phyloP scores from a whole-genome alignment of 257 asterid genomes.

The Ballota nigra region DNA sequence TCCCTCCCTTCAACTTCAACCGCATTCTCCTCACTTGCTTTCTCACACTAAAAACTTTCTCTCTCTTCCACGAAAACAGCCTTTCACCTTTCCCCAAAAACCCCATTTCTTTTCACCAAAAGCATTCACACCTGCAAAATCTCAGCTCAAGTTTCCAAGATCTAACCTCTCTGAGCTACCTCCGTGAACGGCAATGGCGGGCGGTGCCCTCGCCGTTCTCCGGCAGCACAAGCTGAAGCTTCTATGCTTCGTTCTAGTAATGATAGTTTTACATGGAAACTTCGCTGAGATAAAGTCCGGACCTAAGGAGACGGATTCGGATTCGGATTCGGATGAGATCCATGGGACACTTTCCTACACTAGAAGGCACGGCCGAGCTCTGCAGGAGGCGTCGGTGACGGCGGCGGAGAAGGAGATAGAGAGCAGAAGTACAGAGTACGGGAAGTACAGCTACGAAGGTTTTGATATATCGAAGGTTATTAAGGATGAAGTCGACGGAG shows the following conservation, averaged over 20 bases:
- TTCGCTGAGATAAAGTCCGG: slow-evolving; percentile 72
- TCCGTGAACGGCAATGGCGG: slow-evolving; percentile 36
- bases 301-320: slow-evolving; percentile 59
- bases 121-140: not conserved
- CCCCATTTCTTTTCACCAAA: not conserved
- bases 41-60: not conserved
- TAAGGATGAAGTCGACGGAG: slow-evolving; percentile 53
- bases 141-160: not conserved
- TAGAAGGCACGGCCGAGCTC: slow-evolving; percentile 59
- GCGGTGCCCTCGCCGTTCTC: slow-evolving; percentile 44
- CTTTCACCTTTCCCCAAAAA: not conserved
- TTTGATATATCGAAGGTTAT: slow-evolving; percentile 51
- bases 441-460: slow-evolving; percentile 41
- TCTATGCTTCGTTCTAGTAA: slow-evolving; percentile 57
- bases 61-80: slow-evolving; percentile 12
- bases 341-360: slow-evolving; percentile 58
- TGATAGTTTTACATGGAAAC: slow-evolving; percentile 54
- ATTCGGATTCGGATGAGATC: slow-evolving; percentile 57
- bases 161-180: not conserved
- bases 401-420: not conserved
- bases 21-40: not conserved
- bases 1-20: not conserved
- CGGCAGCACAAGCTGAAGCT: slow-evolving; percentile 65
- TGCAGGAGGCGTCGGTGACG: slow-evolving; percentile 41
- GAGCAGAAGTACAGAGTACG: slow-evolving; percentile 6